Conservation (phyloP, 2,329 filamentous ascomycete species). For the Calonectria multiphialidica region DNA sequence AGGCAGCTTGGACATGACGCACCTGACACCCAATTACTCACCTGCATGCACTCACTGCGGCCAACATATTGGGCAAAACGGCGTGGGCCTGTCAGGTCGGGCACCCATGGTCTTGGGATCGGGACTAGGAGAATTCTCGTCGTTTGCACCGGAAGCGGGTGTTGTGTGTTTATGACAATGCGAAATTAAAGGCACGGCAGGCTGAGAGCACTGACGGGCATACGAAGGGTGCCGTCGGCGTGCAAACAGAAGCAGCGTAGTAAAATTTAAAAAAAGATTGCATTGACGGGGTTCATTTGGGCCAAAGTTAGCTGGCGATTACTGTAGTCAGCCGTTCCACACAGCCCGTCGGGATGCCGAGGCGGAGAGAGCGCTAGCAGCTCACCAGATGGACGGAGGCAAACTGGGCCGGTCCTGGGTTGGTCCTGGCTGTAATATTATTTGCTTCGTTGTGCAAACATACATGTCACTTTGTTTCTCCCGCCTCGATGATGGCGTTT, state of each 20-base stretch:
- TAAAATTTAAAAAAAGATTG: neutral
- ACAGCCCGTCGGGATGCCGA: neutral
- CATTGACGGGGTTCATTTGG: conserved; percentile 9
- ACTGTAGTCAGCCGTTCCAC: neutral
- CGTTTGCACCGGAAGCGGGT: neutral
- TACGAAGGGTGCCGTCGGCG: neutral
- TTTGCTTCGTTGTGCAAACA: neutral
- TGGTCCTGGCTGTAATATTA: conserved; percentile 2
- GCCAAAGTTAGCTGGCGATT: neutral
- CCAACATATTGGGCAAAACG: neutral
- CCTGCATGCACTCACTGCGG: neutral
- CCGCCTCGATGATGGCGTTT: neutral
- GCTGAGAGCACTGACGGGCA: conserved; percentile 7
- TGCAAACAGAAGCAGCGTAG: neutral
- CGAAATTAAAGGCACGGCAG: conserved; percentile 24
- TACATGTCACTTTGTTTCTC: neutral
- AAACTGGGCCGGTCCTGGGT: neutral
- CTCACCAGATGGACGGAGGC: neutral
- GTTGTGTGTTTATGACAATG: conserved; percentile 12
- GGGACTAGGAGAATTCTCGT: neutral
- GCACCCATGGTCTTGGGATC: neutral
- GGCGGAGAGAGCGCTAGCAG: neutral
- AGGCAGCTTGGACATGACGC: neutral
- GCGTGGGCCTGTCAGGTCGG: neutral
- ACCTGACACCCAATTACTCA: neutral